Percentiles rank a stretch among this genome's conserved stretches.
These are phyloP conservation scores for Phytophthora constricta DNA, from an alignment of 352 stramenopile genomes.

Conservation along the genomic window DNA sequence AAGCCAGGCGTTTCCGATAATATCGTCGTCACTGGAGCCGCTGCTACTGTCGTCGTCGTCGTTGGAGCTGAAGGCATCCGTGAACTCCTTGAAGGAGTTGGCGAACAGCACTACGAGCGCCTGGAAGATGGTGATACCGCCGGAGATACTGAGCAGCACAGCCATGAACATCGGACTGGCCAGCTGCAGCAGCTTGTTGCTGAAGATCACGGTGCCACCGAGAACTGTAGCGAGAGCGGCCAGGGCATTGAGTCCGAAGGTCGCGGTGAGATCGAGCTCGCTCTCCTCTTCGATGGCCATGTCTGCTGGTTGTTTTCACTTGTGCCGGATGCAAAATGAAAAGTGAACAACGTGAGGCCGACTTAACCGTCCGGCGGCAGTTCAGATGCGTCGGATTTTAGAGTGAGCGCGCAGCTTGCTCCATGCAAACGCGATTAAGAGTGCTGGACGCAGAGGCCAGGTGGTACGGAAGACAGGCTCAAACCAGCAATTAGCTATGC, in stretches of 20 bases:
- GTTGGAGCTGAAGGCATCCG: constrained; percentile 35
- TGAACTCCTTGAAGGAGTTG: constrained; percentile 48
- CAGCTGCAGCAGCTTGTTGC: constrained; percentile 66
- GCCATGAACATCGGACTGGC: constrained; percentile 66
- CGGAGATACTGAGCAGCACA: constrained; percentile 67
- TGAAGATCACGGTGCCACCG: constrained; percentile 76
- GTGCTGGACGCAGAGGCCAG: constrained; percentile 29
- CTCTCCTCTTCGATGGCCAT: constrained; percentile 44
- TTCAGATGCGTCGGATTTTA: constrained; percentile 33
- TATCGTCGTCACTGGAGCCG: constrained; percentile 20
- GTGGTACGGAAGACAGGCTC: background rate
- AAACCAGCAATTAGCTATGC: constrained; percentile 15
- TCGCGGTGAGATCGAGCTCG: constrained; percentile 32
- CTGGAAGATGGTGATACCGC: constrained; percentile 81
- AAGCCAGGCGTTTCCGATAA: constrained; percentile 64
- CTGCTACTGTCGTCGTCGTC: constrained; percentile 19
- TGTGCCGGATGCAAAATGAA: constrained; percentile 23
- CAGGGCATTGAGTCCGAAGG: constrained; percentile 64
- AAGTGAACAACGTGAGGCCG: constrained; percentile 14
- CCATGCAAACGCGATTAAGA: background rate
- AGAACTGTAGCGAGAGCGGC: constrained; percentile 67
- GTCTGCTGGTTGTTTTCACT: background rate
- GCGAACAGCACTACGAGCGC: constrained; percentile 78
- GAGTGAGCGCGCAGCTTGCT: constrained; percentile 20
- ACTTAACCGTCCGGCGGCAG: constrained; percentile 1